Evolutionary conservation across 768 basidiomycete genomes (phyloP).

Genomic region (Crucibulum laeve): DNA sequence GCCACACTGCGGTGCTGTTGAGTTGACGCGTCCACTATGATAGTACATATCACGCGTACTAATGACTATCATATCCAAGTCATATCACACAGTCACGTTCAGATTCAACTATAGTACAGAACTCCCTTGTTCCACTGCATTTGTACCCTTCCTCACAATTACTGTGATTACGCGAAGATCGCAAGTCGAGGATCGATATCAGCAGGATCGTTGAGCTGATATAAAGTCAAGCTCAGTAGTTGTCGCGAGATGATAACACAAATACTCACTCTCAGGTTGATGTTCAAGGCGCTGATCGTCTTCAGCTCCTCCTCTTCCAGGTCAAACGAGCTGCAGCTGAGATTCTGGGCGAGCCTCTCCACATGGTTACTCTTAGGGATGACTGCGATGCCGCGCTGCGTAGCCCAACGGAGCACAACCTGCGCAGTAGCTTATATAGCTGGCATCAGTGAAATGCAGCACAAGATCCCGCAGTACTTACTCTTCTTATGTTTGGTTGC

Average conservation of each 20-base stretch:
- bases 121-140: conserved; percentile 3
- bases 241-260: conserved; percentile 1
- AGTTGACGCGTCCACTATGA: not conserved
- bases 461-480: conserved; percentile 18
- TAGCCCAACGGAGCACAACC: conserved; percentile 76
- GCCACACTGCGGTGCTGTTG: conserved; percentile 21
- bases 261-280: conserved; percentile 52
- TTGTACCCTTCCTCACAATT: not conserved
- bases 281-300: conserved; percentile 55
- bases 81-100: not conserved
- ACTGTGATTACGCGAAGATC: conserved; percentile 58
- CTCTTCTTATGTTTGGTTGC: conserved; percentile 52
- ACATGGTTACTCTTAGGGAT: conserved; percentile 66
- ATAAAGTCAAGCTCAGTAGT: conserved; percentile 6
- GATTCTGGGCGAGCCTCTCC: conserved; percentile 48
- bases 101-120: not conserved
- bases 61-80: no score
- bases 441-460: conserved; percentile 2
- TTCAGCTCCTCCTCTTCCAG: conserved; percentile 57
- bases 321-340: conserved; percentile 32
- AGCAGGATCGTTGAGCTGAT: conserved; percentile 65
- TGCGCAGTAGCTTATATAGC: conserved; percentile 51
- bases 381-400: conserved; percentile 68
- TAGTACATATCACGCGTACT: no score
- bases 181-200: conserved; percentile 61